phyloP scores from a whole-genome alignment of 2,329 filamentous ascomycete species.

The Immersiporthe knoxdaviesiana region DNA sequence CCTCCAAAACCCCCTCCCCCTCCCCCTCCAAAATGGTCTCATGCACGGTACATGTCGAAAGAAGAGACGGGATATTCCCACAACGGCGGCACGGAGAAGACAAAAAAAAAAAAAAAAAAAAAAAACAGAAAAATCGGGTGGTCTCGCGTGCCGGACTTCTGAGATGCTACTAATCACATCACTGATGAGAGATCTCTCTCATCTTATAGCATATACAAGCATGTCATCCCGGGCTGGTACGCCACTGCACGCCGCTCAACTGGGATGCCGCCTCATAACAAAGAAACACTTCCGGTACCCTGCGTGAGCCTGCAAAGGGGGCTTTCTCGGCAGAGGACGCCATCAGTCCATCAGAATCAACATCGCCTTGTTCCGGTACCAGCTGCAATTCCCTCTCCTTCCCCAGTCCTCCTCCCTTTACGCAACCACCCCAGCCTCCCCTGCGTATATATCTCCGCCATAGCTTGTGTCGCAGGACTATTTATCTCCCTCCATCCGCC shows the following conservation, averaged over 20 bases:
- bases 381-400: background rate
- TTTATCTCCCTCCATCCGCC: no score
- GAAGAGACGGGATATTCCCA: background rate
- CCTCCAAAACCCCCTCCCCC: no score
- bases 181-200: background rate
- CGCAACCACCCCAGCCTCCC: background rate
- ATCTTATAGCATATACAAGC: conserved; percentile 20
- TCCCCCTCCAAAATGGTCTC: background rate
- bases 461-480: conserved; percentile 5
- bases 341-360: conserved; percentile 21
- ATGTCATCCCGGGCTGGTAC: conserved; percentile 12
- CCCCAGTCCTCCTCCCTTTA: background rate
- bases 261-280: conserved; percentile 18
- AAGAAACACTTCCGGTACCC: conserved; percentile 18
- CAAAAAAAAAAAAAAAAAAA: no score
- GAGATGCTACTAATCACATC: conserved; percentile 6
- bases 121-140: background rate
- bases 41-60: background rate
- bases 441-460: conserved; percentile 3
- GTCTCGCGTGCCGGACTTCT: background rate
- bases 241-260: conserved; percentile 15
- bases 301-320: conserved; percentile 13
- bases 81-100: no score
- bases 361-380: conserved; percentile 5
- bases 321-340: conserved; percentile 12